Evolutionary conservation across 306 rosid genomes (phyloP).

Genomic region (Glycyrrhiza uralensis): DNA sequence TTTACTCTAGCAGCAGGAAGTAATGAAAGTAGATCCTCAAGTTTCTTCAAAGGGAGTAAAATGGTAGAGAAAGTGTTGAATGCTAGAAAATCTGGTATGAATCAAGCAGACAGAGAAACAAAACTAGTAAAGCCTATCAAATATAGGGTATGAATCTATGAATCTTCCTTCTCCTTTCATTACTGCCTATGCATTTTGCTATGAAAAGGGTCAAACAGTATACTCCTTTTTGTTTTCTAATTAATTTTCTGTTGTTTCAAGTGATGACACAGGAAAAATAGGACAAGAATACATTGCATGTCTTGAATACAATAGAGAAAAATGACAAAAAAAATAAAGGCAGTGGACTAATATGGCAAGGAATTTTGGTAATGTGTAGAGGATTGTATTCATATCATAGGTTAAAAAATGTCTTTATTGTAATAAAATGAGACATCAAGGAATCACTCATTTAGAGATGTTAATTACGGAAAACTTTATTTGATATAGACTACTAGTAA

Average conservation of each 20-base stretch:
- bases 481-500: background rate
- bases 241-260: background rate
- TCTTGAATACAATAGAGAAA: background rate
- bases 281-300: background rate
- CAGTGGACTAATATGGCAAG: background rate
- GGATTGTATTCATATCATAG: background rate
- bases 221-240: background rate
- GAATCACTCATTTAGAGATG: background rate
- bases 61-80: conserved; percentile 80
- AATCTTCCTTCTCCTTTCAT: background rate
- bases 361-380: background rate
- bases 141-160: conserved; percentile 31
- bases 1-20: conserved; percentile 9
- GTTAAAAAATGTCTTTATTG: background rate
- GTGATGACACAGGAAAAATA: conserved; percentile 22
- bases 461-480: background rate
- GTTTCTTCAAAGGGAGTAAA: conserved; percentile 69
- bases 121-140: conserved; percentile 31
- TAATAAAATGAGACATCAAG: background rate
- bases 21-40: conserved; percentile 30
- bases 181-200: background rate
- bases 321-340: background rate
- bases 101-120: conserved; percentile 36
- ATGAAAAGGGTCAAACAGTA: background rate
- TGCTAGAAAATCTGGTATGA: conserved; percentile 52